Evolutionary conservation across 257 asterid genomes (phyloP).

Genomic region (Solanum habrochaites): DNA sequence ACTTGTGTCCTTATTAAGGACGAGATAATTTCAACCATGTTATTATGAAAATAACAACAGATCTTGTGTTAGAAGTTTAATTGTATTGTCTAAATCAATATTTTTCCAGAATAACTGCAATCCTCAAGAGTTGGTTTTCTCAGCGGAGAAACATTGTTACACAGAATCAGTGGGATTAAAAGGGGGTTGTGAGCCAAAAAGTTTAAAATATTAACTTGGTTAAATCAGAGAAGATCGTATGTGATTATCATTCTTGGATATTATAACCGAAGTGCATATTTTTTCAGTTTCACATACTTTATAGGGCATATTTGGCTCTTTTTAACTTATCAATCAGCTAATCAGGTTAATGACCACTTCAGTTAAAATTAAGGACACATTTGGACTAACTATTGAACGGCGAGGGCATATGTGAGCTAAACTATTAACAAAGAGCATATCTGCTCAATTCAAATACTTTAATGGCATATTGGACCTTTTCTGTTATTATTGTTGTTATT

Average conservation of each 20-base stretch:
- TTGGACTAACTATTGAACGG: not conserved
- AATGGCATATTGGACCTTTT: not conserved
- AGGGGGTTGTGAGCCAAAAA: not conserved
- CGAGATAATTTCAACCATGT: not conserved
- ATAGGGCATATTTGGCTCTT: not conserved
- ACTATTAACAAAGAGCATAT: not conserved
- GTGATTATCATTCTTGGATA: not conserved
- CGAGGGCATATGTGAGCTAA: not conserved
- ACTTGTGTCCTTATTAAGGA: not conserved
- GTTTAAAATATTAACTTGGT: not conserved
- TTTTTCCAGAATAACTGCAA: not conserved
- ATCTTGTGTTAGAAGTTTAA: not conserved
- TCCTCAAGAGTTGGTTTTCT: not conserved
- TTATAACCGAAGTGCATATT: not conserved
- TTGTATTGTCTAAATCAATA: not conserved
- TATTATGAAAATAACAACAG: not conserved
- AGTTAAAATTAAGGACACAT: not conserved
- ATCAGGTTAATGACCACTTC: not conserved
- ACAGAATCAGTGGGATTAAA: not conserved
- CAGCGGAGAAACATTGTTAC: not conserved
- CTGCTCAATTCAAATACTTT: not conserved
- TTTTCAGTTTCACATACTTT: not conserved
- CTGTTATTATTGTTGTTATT: not conserved
- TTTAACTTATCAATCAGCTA: not conserved
- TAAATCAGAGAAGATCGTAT: not conserved